Conservation (phyloP, 2,329 filamentous ascomycete genomes). For the Cercospora citrullina region DNA sequence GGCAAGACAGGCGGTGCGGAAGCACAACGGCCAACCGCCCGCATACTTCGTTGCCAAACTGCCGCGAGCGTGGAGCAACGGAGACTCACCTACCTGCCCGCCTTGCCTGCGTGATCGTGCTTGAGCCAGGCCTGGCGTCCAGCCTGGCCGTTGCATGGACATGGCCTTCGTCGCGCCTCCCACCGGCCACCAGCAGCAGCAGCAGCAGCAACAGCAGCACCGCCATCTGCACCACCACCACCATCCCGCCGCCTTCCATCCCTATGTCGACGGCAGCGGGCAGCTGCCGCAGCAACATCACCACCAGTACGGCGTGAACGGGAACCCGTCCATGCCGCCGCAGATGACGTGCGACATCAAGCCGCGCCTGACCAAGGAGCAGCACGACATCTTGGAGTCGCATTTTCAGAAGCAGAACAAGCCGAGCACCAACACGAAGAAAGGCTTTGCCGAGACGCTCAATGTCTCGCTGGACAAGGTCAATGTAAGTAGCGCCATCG, state of each 20-base stretch:
- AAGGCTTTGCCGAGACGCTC: slow-evolving; percentile 50
- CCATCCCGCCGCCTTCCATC: neutral
- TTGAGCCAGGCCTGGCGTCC: neutral
- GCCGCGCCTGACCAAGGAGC: slow-evolving; percentile 54
- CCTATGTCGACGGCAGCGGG: slow-evolving; percentile 15
- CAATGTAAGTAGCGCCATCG: slow-evolving; percentile 45
- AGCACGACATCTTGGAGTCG: slow-evolving; percentile 54
- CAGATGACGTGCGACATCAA: slow-evolving; percentile 48
- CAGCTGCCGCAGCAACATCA: slow-evolving; percentile 19
- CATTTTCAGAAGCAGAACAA: slow-evolving; percentile 53
- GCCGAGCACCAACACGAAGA: slow-evolving; percentile 53
- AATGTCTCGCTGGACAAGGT: slow-evolving; percentile 55
- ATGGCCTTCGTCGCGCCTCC: slow-evolving; percentile 27
- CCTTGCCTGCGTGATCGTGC: neutral
- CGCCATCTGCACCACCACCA: slow-evolving; percentile 6
- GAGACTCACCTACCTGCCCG: neutral
- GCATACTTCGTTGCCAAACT: neutral
- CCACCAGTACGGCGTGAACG: slow-evolving; percentile 18
- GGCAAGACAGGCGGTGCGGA: slow-evolving; percentile 1
- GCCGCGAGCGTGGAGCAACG: neutral
- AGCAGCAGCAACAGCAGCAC: slow-evolving; percentile 13
- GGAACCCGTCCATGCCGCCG: slow-evolving; percentile 24
- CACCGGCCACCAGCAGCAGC: slow-evolving; percentile 11
- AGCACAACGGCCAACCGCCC: slow-evolving; percentile 1
- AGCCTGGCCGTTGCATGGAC: slow-evolving; percentile 10